Evolutionary conservation across 352 stramenopile genomes (phyloP), one percentile per base, ranked within the genome.

Genomic region (Globisporangium polare): DNA sequence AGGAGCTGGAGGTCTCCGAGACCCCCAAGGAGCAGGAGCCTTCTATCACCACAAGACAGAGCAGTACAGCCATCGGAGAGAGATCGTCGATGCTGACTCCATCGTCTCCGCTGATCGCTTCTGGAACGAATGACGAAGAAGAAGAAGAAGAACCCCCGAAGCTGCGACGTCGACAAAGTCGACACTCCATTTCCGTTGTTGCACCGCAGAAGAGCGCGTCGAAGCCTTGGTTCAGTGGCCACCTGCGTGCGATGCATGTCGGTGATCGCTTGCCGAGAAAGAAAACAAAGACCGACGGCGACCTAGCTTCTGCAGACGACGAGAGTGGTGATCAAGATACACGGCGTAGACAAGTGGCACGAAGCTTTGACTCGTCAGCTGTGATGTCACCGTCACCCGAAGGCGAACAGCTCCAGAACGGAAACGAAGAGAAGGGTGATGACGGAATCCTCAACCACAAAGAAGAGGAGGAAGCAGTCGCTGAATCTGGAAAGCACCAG

Each of bases 191-290:
- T 29, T 63, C 71, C 0, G 24, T 55, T 13, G 58, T 62, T 26
- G 20, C 51, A 20, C 39, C 62, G 46, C 71, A 65, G 41, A 69
- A 69, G 33, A 50, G 63, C 24, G 27, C 64, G 27, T 65, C 68
- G 35, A 70, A 68, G 53, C 66, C 74, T 13, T 92, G 83, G 83
- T 90, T 89, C 56, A 86, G 79, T 53, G 77, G 78, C 0, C 80
- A 92, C 56, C 69, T 92, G 26, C 70, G 75, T 26, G 83, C 83
- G 7, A 89, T 92, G 65, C 83, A 92, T 59, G 75, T 92, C 9
- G 69, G 63, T 31, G 83, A 92, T 53, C 73, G 80, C 33, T 60
- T 83, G 10, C 75, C 79, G 6, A 68, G 79, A 13, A 86, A 87
- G 31, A 77, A 80, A 37, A 87, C 80, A 31, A 67, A 50, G 12